A percentile compares a stretch with the other conserved stretches of the same genome.
These are phyloP conservation scores for Didymella pomorum DNA, from an alignment of 2,329 filamentous ascomycete species.

Conservation along the genomic window DNA sequence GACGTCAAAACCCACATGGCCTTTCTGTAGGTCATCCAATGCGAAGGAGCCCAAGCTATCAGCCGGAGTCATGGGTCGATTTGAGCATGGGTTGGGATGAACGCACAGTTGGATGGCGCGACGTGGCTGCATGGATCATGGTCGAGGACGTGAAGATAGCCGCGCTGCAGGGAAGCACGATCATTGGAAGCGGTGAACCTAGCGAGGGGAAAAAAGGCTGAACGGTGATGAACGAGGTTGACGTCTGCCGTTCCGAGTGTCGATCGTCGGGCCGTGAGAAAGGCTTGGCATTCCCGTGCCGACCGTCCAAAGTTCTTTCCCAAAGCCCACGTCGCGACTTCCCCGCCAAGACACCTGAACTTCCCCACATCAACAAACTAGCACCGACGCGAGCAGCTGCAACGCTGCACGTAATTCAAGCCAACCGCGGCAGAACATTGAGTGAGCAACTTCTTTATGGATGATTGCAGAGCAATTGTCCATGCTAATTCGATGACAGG, in stretches of 20 bases:
- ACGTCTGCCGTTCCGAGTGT: conserved; percentile 12
- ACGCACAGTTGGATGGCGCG: conserved; percentile 14
- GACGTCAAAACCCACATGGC: not conserved
- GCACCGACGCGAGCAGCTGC: conserved; percentile 11
- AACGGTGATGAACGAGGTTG: conserved; percentile 1
- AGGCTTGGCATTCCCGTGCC: conserved; percentile 8
- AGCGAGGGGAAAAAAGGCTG: not conserved
- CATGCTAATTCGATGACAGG: not conserved
- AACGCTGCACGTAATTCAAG: not conserved
- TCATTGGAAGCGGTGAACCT: conserved; percentile 20
- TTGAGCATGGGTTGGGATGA: conserved; percentile 5
- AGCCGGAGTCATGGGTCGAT: conserved; percentile 10
- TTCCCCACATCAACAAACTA: conserved; percentile 23
- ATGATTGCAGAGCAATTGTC: not conserved
- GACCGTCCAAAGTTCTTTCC: conserved; percentile 5
- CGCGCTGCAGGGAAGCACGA: conserved; percentile 17
- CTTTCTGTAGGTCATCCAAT: not conserved
- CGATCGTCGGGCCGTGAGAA: conserved; percentile 17
- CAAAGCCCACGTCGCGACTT: conserved; percentile 17
- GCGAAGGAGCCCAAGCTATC: conserved; percentile 4
- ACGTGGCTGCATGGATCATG: conserved; percentile 19
- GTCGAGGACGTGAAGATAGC: conserved; percentile 20
- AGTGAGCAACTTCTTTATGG: not conserved
- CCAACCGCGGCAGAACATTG: conserved; percentile 1
- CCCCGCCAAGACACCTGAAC: conserved; percentile 21